phyloP scores from a whole-genome alignment of 1,139 yeast species.

The Saccharomyces hybrid region DNA sequence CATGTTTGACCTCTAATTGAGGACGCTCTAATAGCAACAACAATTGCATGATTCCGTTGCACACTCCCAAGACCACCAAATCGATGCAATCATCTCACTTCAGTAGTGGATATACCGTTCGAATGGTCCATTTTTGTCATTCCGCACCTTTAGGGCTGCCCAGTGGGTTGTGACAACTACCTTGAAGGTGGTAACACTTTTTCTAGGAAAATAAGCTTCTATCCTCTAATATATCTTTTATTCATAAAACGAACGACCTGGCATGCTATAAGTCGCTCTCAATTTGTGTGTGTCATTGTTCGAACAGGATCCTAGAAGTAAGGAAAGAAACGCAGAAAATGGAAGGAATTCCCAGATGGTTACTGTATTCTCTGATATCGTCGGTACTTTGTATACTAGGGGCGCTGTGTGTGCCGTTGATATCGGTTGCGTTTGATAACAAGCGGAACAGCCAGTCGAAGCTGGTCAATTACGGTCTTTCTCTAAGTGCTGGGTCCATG shows the following conservation, averaged over 20 bases:
- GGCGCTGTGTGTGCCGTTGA: constrained; percentile 28
- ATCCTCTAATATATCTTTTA: neutral
- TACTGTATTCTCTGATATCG: constrained; percentile 24
- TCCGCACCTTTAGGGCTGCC: neutral
- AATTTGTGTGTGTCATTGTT: neutral
- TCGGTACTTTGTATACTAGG: constrained; percentile 30
- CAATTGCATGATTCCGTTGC: neutral
- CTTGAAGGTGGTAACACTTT: neutral
- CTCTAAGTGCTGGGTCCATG: constrained; percentile 67
- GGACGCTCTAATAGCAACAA: neutral
- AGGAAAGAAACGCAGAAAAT: neutral
- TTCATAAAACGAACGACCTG: neutral
- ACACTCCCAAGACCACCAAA: neutral
- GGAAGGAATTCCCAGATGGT: constrained; percentile 26
- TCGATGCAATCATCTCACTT: neutral
- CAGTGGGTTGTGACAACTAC: neutral
- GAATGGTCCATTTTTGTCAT: neutral
- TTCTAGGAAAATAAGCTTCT: neutral
- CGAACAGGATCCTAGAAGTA: neutral
- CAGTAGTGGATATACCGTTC: neutral
- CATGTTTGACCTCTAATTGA: neutral
- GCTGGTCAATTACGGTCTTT: constrained; percentile 31
- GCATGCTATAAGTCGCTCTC: too few relatives aligned
- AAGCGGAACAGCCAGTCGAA: constrained; percentile 21
- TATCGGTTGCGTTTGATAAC: constrained; percentile 16